Conservation (phyloP, 2,329 filamentous ascomycete species). For the Pezicula rhizophila region DNA sequence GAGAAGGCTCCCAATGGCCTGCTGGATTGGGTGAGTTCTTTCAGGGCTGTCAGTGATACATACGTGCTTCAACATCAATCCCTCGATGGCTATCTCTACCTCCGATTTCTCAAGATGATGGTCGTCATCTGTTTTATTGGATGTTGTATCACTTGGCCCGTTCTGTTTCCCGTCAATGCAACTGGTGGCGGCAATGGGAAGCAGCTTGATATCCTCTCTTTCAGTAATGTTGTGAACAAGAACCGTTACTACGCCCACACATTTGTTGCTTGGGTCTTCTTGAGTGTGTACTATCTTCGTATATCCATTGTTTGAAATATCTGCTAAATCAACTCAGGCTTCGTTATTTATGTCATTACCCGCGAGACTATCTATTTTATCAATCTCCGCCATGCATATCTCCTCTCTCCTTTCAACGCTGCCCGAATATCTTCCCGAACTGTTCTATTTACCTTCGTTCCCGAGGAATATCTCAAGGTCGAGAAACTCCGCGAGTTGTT, state of each 20-base stretch:
- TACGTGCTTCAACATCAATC: constrained; percentile 85
- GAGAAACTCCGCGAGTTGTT: constrained; percentile 73
- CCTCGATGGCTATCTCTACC: constrained; percentile 83
- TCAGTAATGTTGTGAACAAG: constrained; percentile 64
- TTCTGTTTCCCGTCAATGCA: constrained; percentile 73
- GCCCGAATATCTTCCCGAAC: constrained; percentile 83
- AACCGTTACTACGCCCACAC: constrained; percentile 75
- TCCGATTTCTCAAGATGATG: constrained; percentile 78
- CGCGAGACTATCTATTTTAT: constrained; percentile 87
- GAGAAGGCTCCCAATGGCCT: constrained; percentile 52
- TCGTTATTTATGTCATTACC: constrained; percentile 83
- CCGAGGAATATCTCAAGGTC: constrained; percentile 70
- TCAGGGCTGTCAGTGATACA: constrained; percentile 64
- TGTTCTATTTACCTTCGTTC: constrained; percentile 81
- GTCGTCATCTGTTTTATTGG: constrained; percentile 76
- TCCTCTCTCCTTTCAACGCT: constrained; percentile 76
- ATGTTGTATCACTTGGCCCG: constrained; percentile 75
- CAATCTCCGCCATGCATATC: constrained; percentile 85
- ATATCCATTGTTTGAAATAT: not conserved
- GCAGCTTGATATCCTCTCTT: constrained; percentile 74
- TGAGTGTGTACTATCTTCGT: constrained; percentile 28
- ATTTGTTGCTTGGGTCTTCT: constrained; percentile 75
- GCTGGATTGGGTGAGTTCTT: constrained; percentile 59
- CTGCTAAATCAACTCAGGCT: constrained; percentile 38
- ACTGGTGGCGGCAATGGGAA: constrained; percentile 62